Base-by-base conservation (phyloP, 257 asterid genomes). In the Oldenlandia corymbosa region DNA sequence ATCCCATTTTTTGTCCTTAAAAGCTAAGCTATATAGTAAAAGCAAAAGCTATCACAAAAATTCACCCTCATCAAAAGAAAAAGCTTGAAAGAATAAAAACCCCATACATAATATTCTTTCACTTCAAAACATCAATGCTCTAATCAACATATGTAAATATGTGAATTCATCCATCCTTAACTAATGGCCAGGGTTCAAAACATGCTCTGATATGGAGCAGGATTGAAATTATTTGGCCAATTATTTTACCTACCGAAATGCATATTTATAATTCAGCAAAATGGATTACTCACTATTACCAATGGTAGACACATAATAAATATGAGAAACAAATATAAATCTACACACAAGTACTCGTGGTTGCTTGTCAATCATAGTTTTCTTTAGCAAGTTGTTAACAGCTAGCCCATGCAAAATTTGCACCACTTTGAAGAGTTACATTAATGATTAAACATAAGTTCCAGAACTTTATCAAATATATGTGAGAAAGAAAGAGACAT, bases 1-100 rank as follows among this genome's bases (percentile, higher is more conserved):
- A 62, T 6, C 20, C 53, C 11, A 31, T n/a, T 62, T 62, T 62
- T 36, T 36, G 18, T 61, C 23, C 42, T 31, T 30, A 47, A 62
- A 47, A 36, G 42, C 67, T 32, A 10, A 2, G 4, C 4, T 3
- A 34, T 3, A 34, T 3, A 34, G 9, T 5, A 46, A 62, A 62
- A n/a, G 67, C 28, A 20, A 47, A 62, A 62, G 58, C n/a, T 62
- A 47, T n/a, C 46, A 34, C 3, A 47, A 46, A 47, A 47, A 18
- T 10, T 26, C n/a, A 47, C 67, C 67, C 20, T 34, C 39, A 34
- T 3, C 30, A 48, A 16, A 61, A n/a, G 30, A 47, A 60, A 34
- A 7, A 32, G 17, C 2, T 2, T 1, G 30, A 23, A 18, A 62
- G 5, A 7, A 8, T 2, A 46, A 30, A 10, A 43, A 47, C 46